Evolutionary conservation across 345 rosid species (phyloP), one percentile per base, ranked within the genome.

Genomic region (Clarkia xantiana): DNA sequence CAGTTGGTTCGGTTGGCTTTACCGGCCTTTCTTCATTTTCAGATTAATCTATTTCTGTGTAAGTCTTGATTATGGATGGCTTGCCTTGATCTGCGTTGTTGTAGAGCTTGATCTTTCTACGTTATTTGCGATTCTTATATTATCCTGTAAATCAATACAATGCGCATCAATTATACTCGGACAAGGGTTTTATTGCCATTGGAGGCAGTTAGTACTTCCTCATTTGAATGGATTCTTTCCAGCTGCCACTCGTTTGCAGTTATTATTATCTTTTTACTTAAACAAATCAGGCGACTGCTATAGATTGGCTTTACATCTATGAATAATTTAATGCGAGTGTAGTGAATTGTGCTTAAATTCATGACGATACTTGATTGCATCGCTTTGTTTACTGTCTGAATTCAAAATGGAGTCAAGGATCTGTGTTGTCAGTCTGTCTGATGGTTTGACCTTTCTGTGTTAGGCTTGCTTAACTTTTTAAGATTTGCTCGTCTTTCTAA

Each of bases 1-100:
- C 36, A 41, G 18, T 51, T 17, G 44, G 40, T 60, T 40, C 45
- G 18, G 43, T 48, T 20, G 47, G 18, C 39, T 10, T 15, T 23
- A 2, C 16, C 20, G 17, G 15, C 14, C 4, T 19, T 18, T 22
- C 18, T 15, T 53, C 38, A 12, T 14, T 2, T 18, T 12, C 36
- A 7, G 5, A 29, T 29, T 5, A 29, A 20, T 6, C n/a, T 11
- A 18, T 12, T 18, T 17, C 2, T 14, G 18, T 18, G 8, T 15
- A 18, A 3, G 9, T 10, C 18, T 18, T 53, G 19, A 10, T 22
- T 15, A 18, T 25, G 16, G 11, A 34, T 34, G 41, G 9, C 9
- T 22, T 25, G 49, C 18, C 17, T 54, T 18, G 42, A 54, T 44
- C 49, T 54, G 40, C 10, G 42, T 49, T 29, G 39, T 14, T n/a